A percentile compares a stretch with the other conserved stretches of the same genome.
Conservation (phyloP, 2,329 filamentous ascomycete genomes). For the Aphanoascus verrucosus region DNA sequence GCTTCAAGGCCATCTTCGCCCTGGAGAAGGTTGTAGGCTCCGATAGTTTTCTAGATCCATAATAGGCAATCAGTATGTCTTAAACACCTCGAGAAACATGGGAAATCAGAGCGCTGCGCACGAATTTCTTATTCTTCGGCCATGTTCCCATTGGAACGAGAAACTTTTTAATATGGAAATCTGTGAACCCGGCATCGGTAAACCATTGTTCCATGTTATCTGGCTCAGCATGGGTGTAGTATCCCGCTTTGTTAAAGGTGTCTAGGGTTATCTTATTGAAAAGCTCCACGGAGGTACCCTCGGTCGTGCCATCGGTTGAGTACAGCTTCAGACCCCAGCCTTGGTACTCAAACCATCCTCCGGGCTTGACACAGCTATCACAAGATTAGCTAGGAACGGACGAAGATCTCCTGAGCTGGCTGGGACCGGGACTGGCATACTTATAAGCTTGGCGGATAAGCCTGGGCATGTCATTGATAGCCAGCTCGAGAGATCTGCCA, state of each 20-base stretch:
- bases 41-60: conserved; percentile 18
- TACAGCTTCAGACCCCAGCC: conserved; percentile 26
- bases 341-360: conserved; percentile 35
- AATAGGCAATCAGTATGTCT: background rate
- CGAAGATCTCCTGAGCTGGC: background rate
- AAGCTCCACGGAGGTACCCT: conserved; percentile 4
- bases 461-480: conserved; percentile 46
- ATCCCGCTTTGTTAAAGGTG: conserved; percentile 4
- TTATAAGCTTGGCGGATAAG: conserved; percentile 40
- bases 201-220: conserved; percentile 18
- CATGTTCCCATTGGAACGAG: conserved; percentile 22
- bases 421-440: conserved; percentile 22
- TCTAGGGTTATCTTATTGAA: conserved; percentile 3
- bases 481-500: conserved; percentile 47
- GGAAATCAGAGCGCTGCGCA: conserved; percentile 3
- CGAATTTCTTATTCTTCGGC: conserved; percentile 21
- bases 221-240: conserved; percentile 8
- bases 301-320: conserved; percentile 23
- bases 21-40: conserved; percentile 22
- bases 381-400: background rate
- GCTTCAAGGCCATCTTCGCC: conserved; percentile 22
- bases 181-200: conserved; percentile 21
- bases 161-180: conserved; percentile 18
- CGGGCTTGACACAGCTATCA: conserved; percentile 24
- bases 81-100: background rate